Percentiles rank a stretch among this genome's conserved stretches.
Conservation (phyloP, 108 stramenopile species). For the Discostella pseudostelligera region DNA sequence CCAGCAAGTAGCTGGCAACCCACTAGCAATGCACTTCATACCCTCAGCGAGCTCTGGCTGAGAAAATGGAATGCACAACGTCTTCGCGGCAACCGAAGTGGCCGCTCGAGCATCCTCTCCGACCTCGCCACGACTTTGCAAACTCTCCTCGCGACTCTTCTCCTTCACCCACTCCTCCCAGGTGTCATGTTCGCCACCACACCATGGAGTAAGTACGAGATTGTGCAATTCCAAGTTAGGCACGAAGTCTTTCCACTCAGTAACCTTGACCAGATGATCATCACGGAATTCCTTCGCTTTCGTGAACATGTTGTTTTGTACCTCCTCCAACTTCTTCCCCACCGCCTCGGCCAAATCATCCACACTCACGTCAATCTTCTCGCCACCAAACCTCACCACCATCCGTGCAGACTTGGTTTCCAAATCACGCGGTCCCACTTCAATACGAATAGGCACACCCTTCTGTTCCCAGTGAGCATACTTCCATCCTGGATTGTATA, state of each 20-base stretch:
- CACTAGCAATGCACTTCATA: conserved; percentile 96
- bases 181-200: conserved; percentile 83
- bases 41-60: conserved; percentile 96
- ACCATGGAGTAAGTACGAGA: conserved; percentile 98
- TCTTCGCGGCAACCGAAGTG: conserved; percentile 98
- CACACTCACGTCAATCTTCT: conserved; percentile 79
- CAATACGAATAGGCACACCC: conserved; percentile 98
- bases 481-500: conserved; percentile 99
- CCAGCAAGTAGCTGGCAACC: conserved; percentile 96
- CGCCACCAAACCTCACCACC: conserved; percentile 87
- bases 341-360: conserved; percentile 67
- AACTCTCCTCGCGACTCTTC: conserved; percentile 88
- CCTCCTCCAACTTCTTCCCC: conserved; percentile 70
- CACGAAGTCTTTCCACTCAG: conserved; percentile 98
- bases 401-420: conserved; percentile 78
- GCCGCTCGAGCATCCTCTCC: conserved; percentile 89
- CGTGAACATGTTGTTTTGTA: conserved; percentile 90
- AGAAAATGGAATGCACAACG: conserved; percentile 96
- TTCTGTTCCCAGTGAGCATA: conserved; percentile 99
- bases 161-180: conserved; percentile 99
- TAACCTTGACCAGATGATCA: conserved; percentile 86
- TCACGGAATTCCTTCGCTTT: conserved; percentile 91
- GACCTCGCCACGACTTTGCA: conserved; percentile 60
- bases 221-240: conserved; percentile 93
- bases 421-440: conserved; percentile 97